Evolutionary conservation across 2,329 filamentous ascomycete genomes (phyloP).

Genomic region (Calonectria honghensis): DNA sequence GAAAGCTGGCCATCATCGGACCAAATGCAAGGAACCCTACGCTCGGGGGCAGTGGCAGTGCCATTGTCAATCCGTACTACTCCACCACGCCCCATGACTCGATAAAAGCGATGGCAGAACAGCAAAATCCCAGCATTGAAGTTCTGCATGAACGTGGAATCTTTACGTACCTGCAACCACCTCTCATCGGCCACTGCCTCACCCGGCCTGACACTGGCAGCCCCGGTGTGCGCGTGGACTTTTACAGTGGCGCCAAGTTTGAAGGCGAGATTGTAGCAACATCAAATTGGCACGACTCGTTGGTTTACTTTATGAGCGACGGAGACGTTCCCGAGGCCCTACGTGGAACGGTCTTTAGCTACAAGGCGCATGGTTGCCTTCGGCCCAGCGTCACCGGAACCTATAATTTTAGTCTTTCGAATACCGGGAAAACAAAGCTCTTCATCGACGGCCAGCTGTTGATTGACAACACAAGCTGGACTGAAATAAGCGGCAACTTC

Average conservation of each 20-base stretch:
- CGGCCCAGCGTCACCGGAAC: slow-evolving; percentile 5
- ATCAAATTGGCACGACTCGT: slow-evolving; percentile 8
- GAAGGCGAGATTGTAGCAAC: not conserved
- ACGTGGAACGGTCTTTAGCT: not conserved
- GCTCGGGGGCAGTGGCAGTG: slow-evolving; percentile 3
- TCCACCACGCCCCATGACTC: slow-evolving; percentile 6
- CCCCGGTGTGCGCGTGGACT: slow-evolving; percentile 1
- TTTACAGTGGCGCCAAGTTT: not conserved
- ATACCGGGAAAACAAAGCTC: slow-evolving; percentile 20
- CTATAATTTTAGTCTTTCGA: slow-evolving; percentile 8
- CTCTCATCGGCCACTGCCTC: slow-evolving; percentile 1
- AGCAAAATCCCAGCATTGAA: not conserved
- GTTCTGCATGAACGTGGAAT: slow-evolving; percentile 2
- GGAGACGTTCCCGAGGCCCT: slow-evolving; percentile 11
- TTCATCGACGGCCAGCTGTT: slow-evolving; percentile 8
- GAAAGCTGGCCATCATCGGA: slow-evolving; percentile 18
- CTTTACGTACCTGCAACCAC: slow-evolving; percentile 18
- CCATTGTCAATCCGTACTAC: slow-evolving; percentile 9
- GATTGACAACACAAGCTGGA: slow-evolving; percentile 26
- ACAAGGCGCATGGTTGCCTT: not conserved
- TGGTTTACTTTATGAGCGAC: slow-evolving; percentile 22
- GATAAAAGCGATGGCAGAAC: not conserved
- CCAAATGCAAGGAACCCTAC: slow-evolving; percentile 17
- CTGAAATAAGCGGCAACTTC: not conserved
- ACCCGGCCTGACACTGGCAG: not conserved